These are phyloP conservation scores for Curvularia hawaiiensis DNA, from an alignment of 2,329 filamentous ascomycete genomes.

Conservation along the genomic window DNA sequence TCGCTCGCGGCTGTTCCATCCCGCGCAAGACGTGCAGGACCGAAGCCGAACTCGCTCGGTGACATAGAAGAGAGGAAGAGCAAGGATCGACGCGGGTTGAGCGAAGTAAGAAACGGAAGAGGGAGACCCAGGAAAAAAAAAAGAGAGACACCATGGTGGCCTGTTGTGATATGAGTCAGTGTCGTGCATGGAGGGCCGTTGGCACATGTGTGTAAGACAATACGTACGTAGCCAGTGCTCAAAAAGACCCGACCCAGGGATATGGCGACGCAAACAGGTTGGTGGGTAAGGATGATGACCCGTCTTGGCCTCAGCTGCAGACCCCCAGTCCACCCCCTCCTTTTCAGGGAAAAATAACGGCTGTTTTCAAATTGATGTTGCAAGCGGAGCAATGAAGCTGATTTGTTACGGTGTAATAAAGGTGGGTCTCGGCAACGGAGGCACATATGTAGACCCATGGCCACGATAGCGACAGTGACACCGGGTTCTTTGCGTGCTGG, in stretches of 20 bases:
- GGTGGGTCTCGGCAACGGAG: neutral
- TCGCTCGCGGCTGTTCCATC: neutral
- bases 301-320: neutral
- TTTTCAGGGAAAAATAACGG: neutral
- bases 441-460: neutral
- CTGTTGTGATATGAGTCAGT: neutral
- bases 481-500: neutral
- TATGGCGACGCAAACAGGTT: neutral
- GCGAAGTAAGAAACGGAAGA: neutral
- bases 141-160: neutral
- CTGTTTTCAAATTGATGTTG: neutral
- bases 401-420: neutral
- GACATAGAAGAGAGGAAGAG: slow-evolving; percentile 1
- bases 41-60: slow-evolving; percentile 1
- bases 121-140: too few species aligned
- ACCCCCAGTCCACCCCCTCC: neutral
- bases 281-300: neutral
- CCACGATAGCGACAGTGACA: neutral
- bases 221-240: neutral
- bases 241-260: neutral
- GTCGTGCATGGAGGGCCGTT: neutral
- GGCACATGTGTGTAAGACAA: neutral
- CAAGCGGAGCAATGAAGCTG: neutral
- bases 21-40: slow-evolving; percentile 7
- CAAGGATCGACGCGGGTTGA: slow-evolving; percentile 2